Conservation (phyloP, 2,329 filamentous ascomycete species). For the Fusarium decemcellulare region DNA sequence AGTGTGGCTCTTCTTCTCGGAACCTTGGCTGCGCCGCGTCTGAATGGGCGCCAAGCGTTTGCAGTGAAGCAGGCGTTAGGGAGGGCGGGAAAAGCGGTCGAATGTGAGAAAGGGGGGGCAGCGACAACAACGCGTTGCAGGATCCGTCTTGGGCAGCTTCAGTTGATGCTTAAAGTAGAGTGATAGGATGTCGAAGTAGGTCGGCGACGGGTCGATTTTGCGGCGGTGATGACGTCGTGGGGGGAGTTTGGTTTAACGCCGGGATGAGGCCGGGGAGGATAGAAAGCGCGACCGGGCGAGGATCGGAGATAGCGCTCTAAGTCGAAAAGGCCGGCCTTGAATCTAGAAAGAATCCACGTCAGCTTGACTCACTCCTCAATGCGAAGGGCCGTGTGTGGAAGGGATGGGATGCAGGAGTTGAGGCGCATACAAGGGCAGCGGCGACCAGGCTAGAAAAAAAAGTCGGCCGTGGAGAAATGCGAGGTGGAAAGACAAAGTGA, state of each 20-base stretch:
- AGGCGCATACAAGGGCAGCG: constrained; percentile 41
- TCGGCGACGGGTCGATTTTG: constrained; percentile 38
- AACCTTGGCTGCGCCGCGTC: constrained; percentile 27
- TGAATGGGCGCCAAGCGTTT: constrained; percentile 10
- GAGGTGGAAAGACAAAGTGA: constrained; percentile 16
- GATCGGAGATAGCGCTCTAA: constrained; percentile 43
- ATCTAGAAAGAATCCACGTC: constrained; percentile 42
- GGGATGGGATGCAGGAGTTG: constrained; percentile 29
- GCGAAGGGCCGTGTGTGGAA: constrained; percentile 21
- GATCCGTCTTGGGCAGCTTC: constrained; percentile 64
- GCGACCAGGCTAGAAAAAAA: constrained; percentile 28
- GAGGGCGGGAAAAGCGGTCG: constrained; percentile 68
- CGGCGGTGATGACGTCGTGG: constrained; percentile 48
- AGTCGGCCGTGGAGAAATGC: constrained; percentile 25
- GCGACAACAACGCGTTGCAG: constrained; percentile 60
- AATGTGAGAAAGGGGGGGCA: constrained; percentile 64
- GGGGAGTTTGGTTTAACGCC: constrained; percentile 40
- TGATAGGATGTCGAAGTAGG: constrained; percentile 36
- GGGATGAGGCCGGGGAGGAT: constrained; percentile 41
- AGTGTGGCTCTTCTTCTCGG: constrained; percentile 32
- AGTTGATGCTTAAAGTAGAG: constrained; percentile 47
- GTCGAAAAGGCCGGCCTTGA: constrained; percentile 36
- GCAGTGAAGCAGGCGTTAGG: constrained; percentile 55
- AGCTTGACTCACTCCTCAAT: constrained; percentile 36
- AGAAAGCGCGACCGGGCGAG: constrained; percentile 36